Evolutionary conservation across 129 eudicot species (phyloP).

Genomic region (Centrapalus pauciflorus): DNA sequence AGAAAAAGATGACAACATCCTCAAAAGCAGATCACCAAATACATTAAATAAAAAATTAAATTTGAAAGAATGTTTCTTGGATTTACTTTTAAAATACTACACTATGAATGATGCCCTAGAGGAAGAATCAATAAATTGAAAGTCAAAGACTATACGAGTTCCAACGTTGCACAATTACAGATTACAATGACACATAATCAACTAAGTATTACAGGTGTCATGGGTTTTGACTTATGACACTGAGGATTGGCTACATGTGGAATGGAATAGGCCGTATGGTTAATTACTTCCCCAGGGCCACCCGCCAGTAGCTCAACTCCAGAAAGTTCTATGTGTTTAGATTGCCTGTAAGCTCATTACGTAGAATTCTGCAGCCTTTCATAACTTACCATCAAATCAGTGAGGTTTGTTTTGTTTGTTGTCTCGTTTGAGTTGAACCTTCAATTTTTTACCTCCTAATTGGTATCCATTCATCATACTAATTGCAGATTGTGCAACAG

Average conservation of each 20-base stretch:
- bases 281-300: slow-evolving; percentile 25
- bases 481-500: slow-evolving; percentile 80
- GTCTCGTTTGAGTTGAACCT: slow-evolving; percentile 93
- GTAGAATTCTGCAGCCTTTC: slow-evolving; percentile 13
- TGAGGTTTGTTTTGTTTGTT: slow-evolving; percentile 62
- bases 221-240: slow-evolving; percentile 36
- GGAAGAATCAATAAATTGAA: slow-evolving; percentile 78
- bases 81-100: slow-evolving; percentile 13
- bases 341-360: slow-evolving; percentile 4
- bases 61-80: background rate
- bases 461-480: slow-evolving; percentile 84
- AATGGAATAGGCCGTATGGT: slow-evolving; percentile 22
- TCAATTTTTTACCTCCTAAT: slow-evolving; percentile 84
- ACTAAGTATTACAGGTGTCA: slow-evolving; percentile 59
- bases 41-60: background rate
- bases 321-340: slow-evolving; percentile 26
- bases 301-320: slow-evolving; percentile 19
- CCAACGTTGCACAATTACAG: slow-evolving; percentile 58
- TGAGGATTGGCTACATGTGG: slow-evolving; percentile 18
- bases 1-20: background rate
- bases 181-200: slow-evolving; percentile 39
- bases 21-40: background rate
- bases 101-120: slow-evolving; percentile 25
- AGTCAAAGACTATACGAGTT: slow-evolving; percentile 48
- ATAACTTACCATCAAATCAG: slow-evolving; percentile 36